Evolutionary conservation across 2,329 filamentous ascomycete species (phyloP).

Genomic region (Fusarium newnesense): DNA sequence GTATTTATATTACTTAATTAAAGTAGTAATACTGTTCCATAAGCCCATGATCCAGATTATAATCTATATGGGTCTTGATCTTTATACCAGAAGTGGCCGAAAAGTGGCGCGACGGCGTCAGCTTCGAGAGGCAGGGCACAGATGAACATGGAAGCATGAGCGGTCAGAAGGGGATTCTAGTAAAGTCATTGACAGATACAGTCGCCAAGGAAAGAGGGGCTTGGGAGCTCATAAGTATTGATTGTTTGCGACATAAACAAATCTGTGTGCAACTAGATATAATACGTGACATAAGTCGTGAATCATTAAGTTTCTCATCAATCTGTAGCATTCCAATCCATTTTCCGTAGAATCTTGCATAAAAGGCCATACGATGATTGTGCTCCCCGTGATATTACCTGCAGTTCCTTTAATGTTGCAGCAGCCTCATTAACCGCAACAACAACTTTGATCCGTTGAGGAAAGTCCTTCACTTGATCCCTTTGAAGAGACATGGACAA

Average conservation of each 20-base stretch:
- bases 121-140: too few species aligned
- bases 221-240: not conserved
- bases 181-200: too few species aligned
- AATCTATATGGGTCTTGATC: too few species aligned
- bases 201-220: too few species aligned
- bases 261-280: not conserved
- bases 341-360: not conserved
- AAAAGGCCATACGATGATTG: constrained; percentile 1
- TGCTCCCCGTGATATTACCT: not conserved
- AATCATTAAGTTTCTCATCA: not conserved
- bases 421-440: not conserved
- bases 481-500: not conserved
- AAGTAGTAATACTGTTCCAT: too few species aligned
- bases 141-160: too few species aligned
- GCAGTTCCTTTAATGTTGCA: not conserved
- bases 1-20: too few species aligned
- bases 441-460: not conserved
- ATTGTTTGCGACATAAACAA: not conserved
- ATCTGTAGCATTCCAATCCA: not conserved
- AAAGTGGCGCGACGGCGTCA: too few species aligned
- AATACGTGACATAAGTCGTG: not conserved
- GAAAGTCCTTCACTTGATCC: not conserved
- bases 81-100: too few species aligned
- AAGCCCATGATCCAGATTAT: too few species aligned
- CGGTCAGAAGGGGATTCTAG: too few species aligned